Evolutionary conservation across 345 rosid genomes (phyloP).

Genomic region (Gossypium longicalyx): DNA sequence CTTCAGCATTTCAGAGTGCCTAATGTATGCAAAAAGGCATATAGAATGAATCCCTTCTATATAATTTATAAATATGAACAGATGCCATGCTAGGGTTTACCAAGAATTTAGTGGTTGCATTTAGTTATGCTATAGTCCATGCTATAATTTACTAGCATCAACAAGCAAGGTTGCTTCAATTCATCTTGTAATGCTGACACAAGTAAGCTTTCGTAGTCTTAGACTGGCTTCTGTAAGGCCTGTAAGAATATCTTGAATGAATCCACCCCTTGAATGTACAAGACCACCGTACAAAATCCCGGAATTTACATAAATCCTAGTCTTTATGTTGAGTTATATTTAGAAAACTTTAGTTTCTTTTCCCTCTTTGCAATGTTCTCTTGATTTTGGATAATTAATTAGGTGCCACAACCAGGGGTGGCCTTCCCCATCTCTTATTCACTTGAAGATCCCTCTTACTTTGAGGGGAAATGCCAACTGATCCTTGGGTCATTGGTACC

Average conservation of each 20-base stretch:
- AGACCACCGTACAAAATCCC: neutral
- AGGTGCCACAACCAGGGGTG: slow-evolving; percentile 5
- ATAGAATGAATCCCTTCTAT: neutral
- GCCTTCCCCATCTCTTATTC: neutral
- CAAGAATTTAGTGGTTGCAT: neutral
- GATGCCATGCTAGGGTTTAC: neutral
- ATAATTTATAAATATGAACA: neutral
- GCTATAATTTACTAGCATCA: neutral
- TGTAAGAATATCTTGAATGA: too few species aligned
- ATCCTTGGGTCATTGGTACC: neutral
- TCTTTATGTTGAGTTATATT: neutral
- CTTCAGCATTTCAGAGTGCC: neutral
- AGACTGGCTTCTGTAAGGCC: neutral
- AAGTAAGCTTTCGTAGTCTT: neutral
- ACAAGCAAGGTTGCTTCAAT: neutral
- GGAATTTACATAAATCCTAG: neutral
- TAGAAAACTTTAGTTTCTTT: neutral
- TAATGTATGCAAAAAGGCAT: neutral
- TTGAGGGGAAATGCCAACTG: slow-evolving; percentile 6
- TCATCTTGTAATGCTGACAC: neutral
- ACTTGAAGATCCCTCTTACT: slow-evolving; percentile 7
- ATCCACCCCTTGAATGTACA: neutral
- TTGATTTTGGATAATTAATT: slow-evolving; percentile 7
- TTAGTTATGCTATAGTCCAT: neutral
- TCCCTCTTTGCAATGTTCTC: slow-evolving; percentile 3